Evolutionary conservation across 202 grass and related monocot genomes (phyloP).

Genomic region (Saccharum hybrid): DNA sequence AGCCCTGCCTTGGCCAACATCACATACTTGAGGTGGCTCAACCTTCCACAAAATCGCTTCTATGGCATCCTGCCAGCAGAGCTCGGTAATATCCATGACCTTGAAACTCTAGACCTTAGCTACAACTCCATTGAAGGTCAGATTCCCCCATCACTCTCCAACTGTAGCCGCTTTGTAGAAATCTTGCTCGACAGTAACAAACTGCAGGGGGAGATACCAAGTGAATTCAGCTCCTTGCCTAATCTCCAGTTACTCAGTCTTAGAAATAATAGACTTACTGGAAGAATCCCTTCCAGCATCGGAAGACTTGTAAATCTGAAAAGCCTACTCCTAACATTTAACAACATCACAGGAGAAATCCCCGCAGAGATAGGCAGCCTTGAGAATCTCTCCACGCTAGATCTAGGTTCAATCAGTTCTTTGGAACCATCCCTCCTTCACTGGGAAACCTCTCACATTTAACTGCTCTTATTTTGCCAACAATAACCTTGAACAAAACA

Average conservation of each 20-base stretch:
- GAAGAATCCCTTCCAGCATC: slow-evolving; percentile 33
- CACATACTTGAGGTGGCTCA: slow-evolving; percentile 34
- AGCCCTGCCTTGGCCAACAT: slow-evolving; percentile 43
- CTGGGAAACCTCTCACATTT: slow-evolving; percentile 40
- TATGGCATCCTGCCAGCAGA: slow-evolving; percentile 41
- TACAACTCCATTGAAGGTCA: slow-evolving; percentile 44
- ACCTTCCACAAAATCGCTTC: slow-evolving; percentile 41
- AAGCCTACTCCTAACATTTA: neutral
- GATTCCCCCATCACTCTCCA: slow-evolving; percentile 38
- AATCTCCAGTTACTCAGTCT: neutral
- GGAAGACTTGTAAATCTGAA: neutral
- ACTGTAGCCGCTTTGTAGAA: slow-evolving; percentile 26
- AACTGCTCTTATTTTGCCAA: slow-evolving; percentile 23
- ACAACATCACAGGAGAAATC: slow-evolving; percentile 42
- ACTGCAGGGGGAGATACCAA: neutral
- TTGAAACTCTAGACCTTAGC: slow-evolving; percentile 33
- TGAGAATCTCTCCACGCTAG: neutral
- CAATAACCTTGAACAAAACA: slow-evolving; percentile 46
- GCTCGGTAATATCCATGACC: slow-evolving; percentile 27
- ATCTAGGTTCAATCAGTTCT: slow-evolving; percentile 29
- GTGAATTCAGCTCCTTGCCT: neutral
- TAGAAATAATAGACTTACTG: slow-evolving; percentile 33
- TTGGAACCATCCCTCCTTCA: slow-evolving; percentile 12
- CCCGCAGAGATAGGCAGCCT: slow-evolving; percentile 42
- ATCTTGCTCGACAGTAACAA: neutral